phyloP scores from a whole-genome alignment of 805 yeast species.

The Scheffersomyces amazonensis region DNA sequence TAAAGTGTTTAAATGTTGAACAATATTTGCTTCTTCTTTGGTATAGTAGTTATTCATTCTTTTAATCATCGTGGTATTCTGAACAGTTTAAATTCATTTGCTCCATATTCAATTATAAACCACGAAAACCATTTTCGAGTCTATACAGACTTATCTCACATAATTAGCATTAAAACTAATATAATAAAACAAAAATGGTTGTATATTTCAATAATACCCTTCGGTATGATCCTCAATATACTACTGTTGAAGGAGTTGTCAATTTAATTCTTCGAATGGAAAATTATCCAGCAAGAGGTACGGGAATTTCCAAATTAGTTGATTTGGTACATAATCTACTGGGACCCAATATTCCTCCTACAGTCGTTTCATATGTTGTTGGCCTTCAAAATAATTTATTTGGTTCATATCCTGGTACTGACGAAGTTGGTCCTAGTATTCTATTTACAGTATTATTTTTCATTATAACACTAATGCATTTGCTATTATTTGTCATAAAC shows the following conservation, averaged over 20 bases:
- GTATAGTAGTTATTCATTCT: too few species aligned
- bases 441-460: slow-evolving; percentile 53
- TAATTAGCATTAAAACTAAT: too few species aligned
- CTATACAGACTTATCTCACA: too few species aligned
- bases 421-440: slow-evolving; percentile 58
- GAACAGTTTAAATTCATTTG: too few species aligned
- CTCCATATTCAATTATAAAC: too few species aligned
- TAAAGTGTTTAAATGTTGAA: too few species aligned
- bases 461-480: slow-evolving; percentile 44
- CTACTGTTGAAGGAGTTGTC: slow-evolving; percentile 20
- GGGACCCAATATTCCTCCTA: slow-evolving; percentile 38
- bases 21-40: too few species aligned
- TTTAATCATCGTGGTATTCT: too few species aligned
- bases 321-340: slow-evolving; percentile 24
- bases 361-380: slow-evolving; percentile 32
- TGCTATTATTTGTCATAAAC: slow-evolving; percentile 47
- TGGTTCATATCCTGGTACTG: slow-evolving; percentile 57
- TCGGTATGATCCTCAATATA: slow-evolving; percentile 3
- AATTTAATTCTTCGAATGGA: slow-evolving; percentile 18
- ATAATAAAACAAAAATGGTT: too few species aligned
- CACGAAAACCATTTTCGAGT: too few species aligned
- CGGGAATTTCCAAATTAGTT: slow-evolving; percentile 20
- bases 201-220: neutral
- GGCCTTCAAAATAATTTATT: slow-evolving; percentile 49
- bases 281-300: slow-evolving; percentile 19